Evolutionary conservation across 768 basidiomycete species (phyloP), one percentile per base, ranked within the genome.

Genomic region (Lepiota brunneoincarnata): DNA sequence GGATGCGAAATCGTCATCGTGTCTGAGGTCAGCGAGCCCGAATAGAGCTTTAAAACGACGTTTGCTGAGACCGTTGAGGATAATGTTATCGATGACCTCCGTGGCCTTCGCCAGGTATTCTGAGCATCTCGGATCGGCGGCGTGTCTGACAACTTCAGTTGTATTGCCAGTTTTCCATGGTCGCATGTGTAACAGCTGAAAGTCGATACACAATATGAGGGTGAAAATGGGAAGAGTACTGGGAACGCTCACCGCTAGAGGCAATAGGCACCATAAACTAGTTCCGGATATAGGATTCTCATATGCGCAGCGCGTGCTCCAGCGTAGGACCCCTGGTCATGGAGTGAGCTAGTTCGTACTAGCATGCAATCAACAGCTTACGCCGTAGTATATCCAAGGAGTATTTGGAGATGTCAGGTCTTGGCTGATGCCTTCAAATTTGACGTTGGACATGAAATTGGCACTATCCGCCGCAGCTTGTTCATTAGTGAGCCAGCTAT

Each of bases 321-420:
- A 9, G 93, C 93, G 60, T 96, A 96, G 0, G 91, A 93, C 6
- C 90, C 89, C 87, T 88, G n/a, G n/a, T n/a, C n/a, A n/a, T n/a
- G n/a, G n/a, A n/a, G n/a, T n/a, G n/a, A n/a, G n/a, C n/a, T n/a
- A n/a, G n/a, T n/a, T n/a, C n/a, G n/a, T n/a, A n/a, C n/a, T n/a
- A n/a, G n/a, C n/a, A n/a, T n/a, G n/a, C n/a, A n/a, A n/a, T n/a
- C 18, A 18, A 15, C 57, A 61, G n/a, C 82, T 37, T 66, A 92
- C 94, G 12, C 96, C 96, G 62, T 96, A 96, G 67, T 96, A 93
- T 51, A 93, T 92, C 91, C 91, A 93, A 7, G 91, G 89, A 1
- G 86, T 86, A 24, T 71, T 72, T 15, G 87, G 82, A 10, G 91
- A 80, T 14, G 86, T 87, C 59, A 92, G 61, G 62, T 89, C 80